Evolutionary conservation across 768 basidiomycete genomes (phyloP), one percentile per base, ranked within the genome.

Genomic region (Termitomyces sp.): DNA sequence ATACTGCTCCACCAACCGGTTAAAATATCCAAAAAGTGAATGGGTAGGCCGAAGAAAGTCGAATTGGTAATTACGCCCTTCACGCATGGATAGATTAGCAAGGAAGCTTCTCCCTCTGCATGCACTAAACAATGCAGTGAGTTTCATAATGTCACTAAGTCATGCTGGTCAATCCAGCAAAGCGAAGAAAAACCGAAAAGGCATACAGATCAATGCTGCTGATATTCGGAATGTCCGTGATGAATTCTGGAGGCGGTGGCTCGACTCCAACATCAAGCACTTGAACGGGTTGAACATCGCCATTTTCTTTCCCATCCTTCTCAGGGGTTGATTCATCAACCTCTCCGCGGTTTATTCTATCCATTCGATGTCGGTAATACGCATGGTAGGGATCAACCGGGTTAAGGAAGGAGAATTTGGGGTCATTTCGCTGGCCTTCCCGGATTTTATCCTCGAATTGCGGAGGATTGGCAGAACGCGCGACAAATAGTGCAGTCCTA

Each of bases 391-490:
- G 93, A 80, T 99, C 97, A 51, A 85, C 85, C 62, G 93, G 88
- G 78, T 96, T 96, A 73, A 99, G 84, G 80, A 99, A 99, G 59
- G 96, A 94, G 81, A 98, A 99, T 77, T 97, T 96, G 58, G 95
- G 93, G 79, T 98, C 96, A 64, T 87, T 83, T 75, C 94, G 92
- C 74, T 95, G 95, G 68, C 91, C 90, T 76, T 98, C 95, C 67
- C 95, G 87, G 73, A 99, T 94, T 77, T 96, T 95, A 71, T 95
- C 93, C 77, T 98, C 96, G 69, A 99, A 95, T 66, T 89, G 86
- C 10, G 87, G 84, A 7, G 95, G 94, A 67, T 97, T 92, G 30
- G 89, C 90, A n/a, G 95, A 96, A 63, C 91, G 89, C 38, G 95
- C 93, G 61, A 98, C 91, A 61, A 90, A 93, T 13, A 82, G 73